A percentile compares a stretch with the other conserved stretches of the same genome.
These are phyloP conservation scores for Cytospora paraplurivora DNA, from an alignment of 2,329 filamentous ascomycete genomes.

Conservation along the genomic window DNA sequence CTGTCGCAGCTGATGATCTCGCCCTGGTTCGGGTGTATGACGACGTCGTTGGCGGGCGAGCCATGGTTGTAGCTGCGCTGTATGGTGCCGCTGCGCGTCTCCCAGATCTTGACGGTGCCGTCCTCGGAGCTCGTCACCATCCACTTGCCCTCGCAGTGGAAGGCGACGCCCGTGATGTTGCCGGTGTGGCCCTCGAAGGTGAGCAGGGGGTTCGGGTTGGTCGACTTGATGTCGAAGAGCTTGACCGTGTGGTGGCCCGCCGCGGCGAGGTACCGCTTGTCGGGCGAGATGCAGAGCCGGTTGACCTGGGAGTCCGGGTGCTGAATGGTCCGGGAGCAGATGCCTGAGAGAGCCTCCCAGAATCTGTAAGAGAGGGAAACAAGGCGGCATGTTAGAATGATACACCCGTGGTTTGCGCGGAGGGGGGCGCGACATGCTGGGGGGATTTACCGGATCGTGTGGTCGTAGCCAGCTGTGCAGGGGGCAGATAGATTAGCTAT, in stretches of 20 bases:
- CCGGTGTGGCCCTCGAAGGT: slow-evolving; percentile 95
- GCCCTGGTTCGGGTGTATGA: slow-evolving; percentile 99
- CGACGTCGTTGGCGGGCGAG: slow-evolving; percentile 90
- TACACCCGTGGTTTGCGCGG: slow-evolving; percentile 25
- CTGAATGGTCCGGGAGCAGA: slow-evolving; percentile 96
- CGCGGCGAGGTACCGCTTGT: slow-evolving; percentile 95
- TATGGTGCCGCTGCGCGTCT: slow-evolving; percentile 80
- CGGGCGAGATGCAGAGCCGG: slow-evolving; percentile 94
- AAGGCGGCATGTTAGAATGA: slow-evolving; percentile 26
- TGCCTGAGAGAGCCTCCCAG: slow-evolving; percentile 97
- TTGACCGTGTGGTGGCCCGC: slow-evolving; percentile 81
- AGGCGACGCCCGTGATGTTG: slow-evolving; percentile 95
- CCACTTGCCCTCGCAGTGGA: slow-evolving; percentile 99
- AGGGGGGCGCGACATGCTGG: not conserved
- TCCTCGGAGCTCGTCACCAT: slow-evolving; percentile 99
- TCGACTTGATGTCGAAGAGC: slow-evolving; percentile 97
- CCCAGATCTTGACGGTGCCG: slow-evolving; percentile 96
- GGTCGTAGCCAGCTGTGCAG: slow-evolving; percentile 59
- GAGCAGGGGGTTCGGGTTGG: slow-evolving; percentile 91
- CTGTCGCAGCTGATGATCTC: slow-evolving; percentile 97
- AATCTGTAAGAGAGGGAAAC: slow-evolving; percentile 60
- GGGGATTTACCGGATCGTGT: slow-evolving; percentile 59
- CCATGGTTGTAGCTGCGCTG: slow-evolving; percentile 94
- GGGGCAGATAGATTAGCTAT: slow-evolving; percentile 29
- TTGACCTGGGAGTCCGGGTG: slow-evolving; percentile 99